Conservation (phyloP, 306 rosid species). For the Lupinus albus region DNA sequence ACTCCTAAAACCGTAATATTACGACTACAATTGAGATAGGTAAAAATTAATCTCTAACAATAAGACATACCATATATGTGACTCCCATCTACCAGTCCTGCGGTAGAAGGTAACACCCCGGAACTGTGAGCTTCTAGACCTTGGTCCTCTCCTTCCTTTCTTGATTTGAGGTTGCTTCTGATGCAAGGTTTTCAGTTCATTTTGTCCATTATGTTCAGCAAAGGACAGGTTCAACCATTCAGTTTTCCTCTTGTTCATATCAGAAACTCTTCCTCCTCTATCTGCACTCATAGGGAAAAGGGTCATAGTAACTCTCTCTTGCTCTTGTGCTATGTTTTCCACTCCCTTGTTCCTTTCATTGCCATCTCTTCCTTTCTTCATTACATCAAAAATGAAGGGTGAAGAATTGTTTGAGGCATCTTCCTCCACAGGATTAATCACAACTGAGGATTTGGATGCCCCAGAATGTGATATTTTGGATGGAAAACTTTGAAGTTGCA, state of each 20-base stretch:
- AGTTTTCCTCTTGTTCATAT: conserved; percentile 33
- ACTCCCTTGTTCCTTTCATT: conserved; percentile 4
- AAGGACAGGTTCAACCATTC: conserved; percentile 50
- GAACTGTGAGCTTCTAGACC: conserved; percentile 83
- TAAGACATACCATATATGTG: conserved; percentile 71
- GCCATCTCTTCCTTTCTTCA: conserved; percentile 40
- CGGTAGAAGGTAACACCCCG: conserved; percentile 87
- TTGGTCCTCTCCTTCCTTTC: conserved; percentile 77
- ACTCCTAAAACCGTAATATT: no score
- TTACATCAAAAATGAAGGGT: conserved; percentile 48
- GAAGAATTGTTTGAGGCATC: conserved; percentile 43
- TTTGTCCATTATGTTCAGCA: conserved; percentile 28
- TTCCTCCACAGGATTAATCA: conserved; percentile 42
- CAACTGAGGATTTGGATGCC: conserved; percentile 51
- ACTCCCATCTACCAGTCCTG: conserved; percentile 90
- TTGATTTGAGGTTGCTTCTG: conserved; percentile 45
- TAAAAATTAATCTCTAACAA: no score
- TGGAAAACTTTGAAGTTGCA: conserved; percentile 9
- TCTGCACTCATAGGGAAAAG: conserved; percentile 53
- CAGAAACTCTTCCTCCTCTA: conserved; percentile 32
- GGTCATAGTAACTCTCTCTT: conserved; percentile 23
- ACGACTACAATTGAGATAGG: no score
- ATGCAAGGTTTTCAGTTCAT: conserved; percentile 36
- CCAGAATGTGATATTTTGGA: conserved; percentile 52
- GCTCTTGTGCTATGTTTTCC: conserved; percentile 14